These are phyloP conservation scores for Metarhizium robertsii DNA, from an alignment of 2,329 filamentous ascomycete genomes.

Conservation along the genomic window DNA sequence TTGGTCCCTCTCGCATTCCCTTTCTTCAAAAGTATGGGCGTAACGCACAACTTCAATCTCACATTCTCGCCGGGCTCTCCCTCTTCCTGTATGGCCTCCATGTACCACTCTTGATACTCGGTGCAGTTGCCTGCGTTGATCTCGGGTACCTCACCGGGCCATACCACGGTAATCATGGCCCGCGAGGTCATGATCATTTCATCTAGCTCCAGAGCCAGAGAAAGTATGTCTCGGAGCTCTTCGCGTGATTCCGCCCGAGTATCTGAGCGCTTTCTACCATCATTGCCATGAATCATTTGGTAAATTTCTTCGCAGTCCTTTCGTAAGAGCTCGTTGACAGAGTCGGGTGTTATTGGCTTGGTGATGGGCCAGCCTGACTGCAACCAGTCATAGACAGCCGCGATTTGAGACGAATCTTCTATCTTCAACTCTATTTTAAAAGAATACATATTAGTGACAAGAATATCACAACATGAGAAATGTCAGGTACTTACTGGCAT, in stretches of 20 bases:
- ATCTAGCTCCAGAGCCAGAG: background rate
- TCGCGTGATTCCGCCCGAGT: background rate
- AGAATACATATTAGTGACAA: too few species aligned
- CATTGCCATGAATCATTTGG: background rate
- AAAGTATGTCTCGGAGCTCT: background rate
- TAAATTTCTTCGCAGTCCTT: background rate
- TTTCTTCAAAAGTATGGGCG: constrained; percentile 1
- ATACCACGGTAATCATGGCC: background rate
- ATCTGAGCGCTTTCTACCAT: background rate
- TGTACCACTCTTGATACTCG: background rate
- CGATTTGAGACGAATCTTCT: background rate
- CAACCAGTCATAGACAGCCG: background rate
- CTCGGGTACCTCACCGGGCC: background rate
- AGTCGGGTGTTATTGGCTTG: background rate
- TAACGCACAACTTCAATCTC: constrained; percentile 1
- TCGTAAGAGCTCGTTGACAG: background rate
- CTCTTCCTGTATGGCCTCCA: background rate
- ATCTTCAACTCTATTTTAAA: background rate
- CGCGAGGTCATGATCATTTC: background rate
- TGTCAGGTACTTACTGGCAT: background rate
- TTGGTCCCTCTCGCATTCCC: background rate
- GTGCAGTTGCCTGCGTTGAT: too few species aligned
- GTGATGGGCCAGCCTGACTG: background rate
- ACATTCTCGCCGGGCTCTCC: background rate
- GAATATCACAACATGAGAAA: background rate